A percentile compares a stretch with the other conserved stretches of the same genome.
These are phyloP conservation scores for Cutaneotrichosporon cutaneum DNA, from an alignment of 1,284 basidiomycete species.

Conservation along the genomic window DNA sequence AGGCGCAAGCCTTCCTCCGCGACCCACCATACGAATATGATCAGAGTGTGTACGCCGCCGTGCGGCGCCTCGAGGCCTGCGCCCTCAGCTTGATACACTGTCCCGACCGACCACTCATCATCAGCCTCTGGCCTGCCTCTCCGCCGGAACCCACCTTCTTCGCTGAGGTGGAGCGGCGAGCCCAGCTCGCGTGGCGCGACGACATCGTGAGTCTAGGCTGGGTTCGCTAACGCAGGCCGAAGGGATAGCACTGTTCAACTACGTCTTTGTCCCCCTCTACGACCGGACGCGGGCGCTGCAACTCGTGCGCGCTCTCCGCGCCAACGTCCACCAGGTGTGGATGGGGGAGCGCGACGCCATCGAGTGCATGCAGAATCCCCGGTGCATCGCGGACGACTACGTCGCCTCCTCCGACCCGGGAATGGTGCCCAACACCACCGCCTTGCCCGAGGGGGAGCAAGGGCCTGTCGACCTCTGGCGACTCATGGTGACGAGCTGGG, in stretches of 20 bases:
- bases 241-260: not conserved
- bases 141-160: not conserved
- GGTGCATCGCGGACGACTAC: conserved; percentile 12
- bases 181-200: not conserved
- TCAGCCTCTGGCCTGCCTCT: not conserved
- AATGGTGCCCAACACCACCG: not conserved
- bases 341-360: conserved; percentile 11
- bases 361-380: conserved; percentile 17
- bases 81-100: not conserved
- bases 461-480: conserved; percentile 11
- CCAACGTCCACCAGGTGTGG: conserved; percentile 10
- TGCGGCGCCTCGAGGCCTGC: not conserved
- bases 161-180: not conserved
- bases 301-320: not conserved
- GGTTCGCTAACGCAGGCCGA: not conserved
- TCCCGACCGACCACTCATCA: not conserved
- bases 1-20: too few relatives aligned
- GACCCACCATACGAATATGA: too few relatives aligned
- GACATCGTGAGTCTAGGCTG: not conserved
- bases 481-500: conserved; percentile 8
- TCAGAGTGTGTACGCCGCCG: not conserved
- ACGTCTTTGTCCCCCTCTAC: not conserved
- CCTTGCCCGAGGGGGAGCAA: not conserved
- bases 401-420: not conserved
- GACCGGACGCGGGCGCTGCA: too few relatives aligned